phyloP scores from a whole-genome alignment of 768 basidiomycete genomes.

The Candolleomyces efflorescens region DNA sequence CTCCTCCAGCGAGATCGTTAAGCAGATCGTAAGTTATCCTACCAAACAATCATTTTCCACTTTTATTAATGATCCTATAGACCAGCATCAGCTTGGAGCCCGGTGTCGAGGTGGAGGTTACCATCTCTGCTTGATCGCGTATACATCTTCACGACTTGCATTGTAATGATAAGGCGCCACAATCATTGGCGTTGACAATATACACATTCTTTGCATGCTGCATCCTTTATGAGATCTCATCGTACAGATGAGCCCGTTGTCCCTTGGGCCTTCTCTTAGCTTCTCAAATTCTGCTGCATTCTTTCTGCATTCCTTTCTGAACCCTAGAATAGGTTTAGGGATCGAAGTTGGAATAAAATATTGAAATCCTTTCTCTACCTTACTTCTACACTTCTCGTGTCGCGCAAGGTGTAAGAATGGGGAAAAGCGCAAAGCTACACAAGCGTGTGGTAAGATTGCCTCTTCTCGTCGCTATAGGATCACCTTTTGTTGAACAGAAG shows the following conservation, averaged over 20 bases:
- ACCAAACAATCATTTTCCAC: neutral
- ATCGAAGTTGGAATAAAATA: too few relatives aligned
- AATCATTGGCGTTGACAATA: neutral
- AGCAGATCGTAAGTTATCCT: conserved; percentile 83
- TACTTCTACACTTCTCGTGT: neutral
- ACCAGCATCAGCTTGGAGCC: conserved; percentile 98
- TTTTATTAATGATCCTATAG: conserved; percentile 34
- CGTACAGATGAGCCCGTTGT: neutral
- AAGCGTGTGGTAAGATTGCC: conserved; percentile 48
- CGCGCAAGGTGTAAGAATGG: conserved; percentile 45
- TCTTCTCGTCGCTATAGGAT: neutral
- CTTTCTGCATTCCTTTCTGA: too few relatives aligned
- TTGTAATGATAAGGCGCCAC: neutral
- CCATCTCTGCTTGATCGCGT: conserved; percentile 68
- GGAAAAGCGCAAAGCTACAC: conserved; percentile 62
- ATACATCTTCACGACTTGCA: neutral
- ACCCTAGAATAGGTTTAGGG: too few relatives aligned
- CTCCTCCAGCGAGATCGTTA: conserved; percentile 98
- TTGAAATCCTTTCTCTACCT: neutral
- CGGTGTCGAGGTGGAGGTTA: conserved; percentile 98
- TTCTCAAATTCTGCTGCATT: too few relatives aligned
- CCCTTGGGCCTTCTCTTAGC: too few relatives aligned
- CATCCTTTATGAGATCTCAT: neutral
- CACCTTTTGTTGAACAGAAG: conserved; percentile 15
- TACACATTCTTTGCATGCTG: neutral